Evolutionary conservation across 1,284 basidiomycete genomes (phyloP).

Genomic region (Xerocomus minutiporus): DNA sequence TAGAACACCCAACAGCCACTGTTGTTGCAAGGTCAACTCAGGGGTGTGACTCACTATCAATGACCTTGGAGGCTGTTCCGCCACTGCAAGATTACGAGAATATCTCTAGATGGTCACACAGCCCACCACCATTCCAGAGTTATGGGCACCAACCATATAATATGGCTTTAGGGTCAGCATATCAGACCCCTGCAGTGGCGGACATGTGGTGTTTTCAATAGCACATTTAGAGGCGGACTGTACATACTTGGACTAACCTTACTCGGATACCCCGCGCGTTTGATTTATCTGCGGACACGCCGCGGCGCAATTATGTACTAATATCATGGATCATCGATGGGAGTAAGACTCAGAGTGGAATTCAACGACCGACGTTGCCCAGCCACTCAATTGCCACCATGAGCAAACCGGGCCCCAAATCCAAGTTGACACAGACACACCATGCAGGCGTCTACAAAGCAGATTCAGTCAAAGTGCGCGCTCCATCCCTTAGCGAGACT

Average conservation of each 20-base stretch:
- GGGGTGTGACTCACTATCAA: slow-evolving; percentile 3
- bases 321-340: neutral
- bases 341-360: neutral
- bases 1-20: slow-evolving; percentile 10
- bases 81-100: slow-evolving; percentile 5
- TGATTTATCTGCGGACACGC: neutral
- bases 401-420: slow-evolving; percentile 46
- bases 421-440: slow-evolving; percentile 40
- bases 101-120: slow-evolving; percentile 9
- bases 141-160: slow-evolving; percentile 4
- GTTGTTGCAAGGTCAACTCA: slow-evolving; percentile 8
- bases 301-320: neutral
- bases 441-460: slow-evolving; percentile 62
- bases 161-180: neutral
- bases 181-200: neutral
- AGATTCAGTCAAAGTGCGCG: slow-evolving; percentile 58
- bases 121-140: neutral
- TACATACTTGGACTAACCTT: neutral
- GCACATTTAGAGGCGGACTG: neutral
- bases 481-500: slow-evolving; percentile 11
- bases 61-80: slow-evolving; percentile 1
- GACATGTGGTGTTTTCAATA: slow-evolving; percentile 10
- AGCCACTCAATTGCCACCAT: slow-evolving; percentile 26
- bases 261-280: neutral
- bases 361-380: slow-evolving; percentile 2